Conservation (phyloP, 352 stramenopile species). For the Pythium utonaiense region DNA sequence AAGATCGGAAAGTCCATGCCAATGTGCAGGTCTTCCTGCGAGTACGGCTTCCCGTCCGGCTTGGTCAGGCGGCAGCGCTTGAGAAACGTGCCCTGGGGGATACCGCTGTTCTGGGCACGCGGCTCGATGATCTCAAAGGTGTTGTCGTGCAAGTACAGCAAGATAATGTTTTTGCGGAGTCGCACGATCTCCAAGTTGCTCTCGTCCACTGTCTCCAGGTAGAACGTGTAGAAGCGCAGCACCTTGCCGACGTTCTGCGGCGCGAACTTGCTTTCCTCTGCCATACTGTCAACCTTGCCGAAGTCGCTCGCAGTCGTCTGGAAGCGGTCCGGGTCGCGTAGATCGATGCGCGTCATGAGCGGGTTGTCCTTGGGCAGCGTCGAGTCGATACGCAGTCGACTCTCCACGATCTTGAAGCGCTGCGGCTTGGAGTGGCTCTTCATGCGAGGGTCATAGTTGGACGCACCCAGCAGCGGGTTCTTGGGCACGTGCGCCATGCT, state of each 20-base stretch:
- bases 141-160: conserved; percentile 84
- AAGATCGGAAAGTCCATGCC: conserved; percentile 75
- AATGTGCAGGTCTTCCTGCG: conserved; percentile 49
- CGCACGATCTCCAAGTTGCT: conserved; percentile 74
- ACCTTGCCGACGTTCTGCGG: conserved; percentile 74
- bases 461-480: conserved; percentile 71
- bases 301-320: conserved; percentile 61
- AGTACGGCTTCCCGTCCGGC: conserved; percentile 48
- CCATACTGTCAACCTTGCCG: conserved; percentile 31
- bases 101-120: conserved; percentile 76
- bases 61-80: conserved; percentile 70
- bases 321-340: conserved; percentile 51
- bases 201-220: conserved; percentile 80
- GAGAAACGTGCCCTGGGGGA: conserved; percentile 85
- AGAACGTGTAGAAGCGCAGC: conserved; percentile 85
- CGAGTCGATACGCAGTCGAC: conserved; percentile 54
- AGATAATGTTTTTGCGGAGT: conserved; percentile 67
- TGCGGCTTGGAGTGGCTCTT: conserved; percentile 75
- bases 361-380: conserved; percentile 57
- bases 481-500: conserved; percentile 46
- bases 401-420: conserved; percentile 74
- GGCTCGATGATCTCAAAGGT: conserved; percentile 89
- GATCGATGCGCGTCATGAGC: conserved; percentile 53
- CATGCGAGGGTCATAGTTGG: conserved; percentile 63
- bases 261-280: conserved; percentile 73